Evolutionary conservation across 2,329 filamentous ascomycete genomes (phyloP).

Genomic region (Fusarium sp.): DNA sequence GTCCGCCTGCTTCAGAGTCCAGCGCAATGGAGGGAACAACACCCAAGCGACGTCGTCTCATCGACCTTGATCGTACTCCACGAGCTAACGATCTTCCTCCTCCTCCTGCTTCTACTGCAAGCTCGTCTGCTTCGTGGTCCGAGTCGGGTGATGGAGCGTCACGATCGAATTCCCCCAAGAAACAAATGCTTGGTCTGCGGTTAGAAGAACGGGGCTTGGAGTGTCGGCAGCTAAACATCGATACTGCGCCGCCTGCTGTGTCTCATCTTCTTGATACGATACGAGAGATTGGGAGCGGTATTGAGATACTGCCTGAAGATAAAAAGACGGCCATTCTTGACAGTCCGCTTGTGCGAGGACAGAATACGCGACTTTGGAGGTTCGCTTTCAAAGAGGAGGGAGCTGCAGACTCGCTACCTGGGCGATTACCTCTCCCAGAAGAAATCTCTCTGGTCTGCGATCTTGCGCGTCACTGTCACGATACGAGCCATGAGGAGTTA

Average conservation of each 20-base stretch:
- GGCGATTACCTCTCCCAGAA: slow-evolving; percentile 13
- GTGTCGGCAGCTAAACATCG: slow-evolving; percentile 6
- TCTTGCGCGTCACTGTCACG: slow-evolving; percentile 24
- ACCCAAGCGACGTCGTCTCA: background rate
- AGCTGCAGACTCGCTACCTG: slow-evolving; percentile 10
- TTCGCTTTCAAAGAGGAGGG: slow-evolving; percentile 21
- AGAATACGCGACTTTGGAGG: slow-evolving; percentile 19
- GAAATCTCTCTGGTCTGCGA: slow-evolving; percentile 20
- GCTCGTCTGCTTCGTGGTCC: slow-evolving; percentile 18
- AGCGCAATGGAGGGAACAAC: slow-evolving; percentile 1
- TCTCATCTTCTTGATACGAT: slow-evolving; percentile 19
- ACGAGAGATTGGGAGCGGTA: slow-evolving; percentile 20
- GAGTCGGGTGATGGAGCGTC: slow-evolving; percentile 23
- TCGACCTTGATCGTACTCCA: slow-evolving; percentile 5
- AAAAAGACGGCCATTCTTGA: slow-evolving; percentile 10
- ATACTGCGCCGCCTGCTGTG: slow-evolving; percentile 1
- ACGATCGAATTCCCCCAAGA: slow-evolving; percentile 32
- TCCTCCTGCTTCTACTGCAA: background rate
- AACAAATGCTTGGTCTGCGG: slow-evolving; percentile 28
- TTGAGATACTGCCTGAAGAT: slow-evolving; percentile 21
- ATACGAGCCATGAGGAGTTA: slow-evolving; percentile 24
- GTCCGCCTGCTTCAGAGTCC: slow-evolving; percentile 2
- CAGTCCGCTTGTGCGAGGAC: background rate
- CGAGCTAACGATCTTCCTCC: slow-evolving; percentile 6
- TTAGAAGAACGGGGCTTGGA: slow-evolving; percentile 28